A percentile compares a stretch with the other conserved stretches of the same genome.
These are phyloP conservation scores for Psilocybe cubensis DNA, from an alignment of 768 basidiomycete species.

Conservation along the genomic window DNA sequence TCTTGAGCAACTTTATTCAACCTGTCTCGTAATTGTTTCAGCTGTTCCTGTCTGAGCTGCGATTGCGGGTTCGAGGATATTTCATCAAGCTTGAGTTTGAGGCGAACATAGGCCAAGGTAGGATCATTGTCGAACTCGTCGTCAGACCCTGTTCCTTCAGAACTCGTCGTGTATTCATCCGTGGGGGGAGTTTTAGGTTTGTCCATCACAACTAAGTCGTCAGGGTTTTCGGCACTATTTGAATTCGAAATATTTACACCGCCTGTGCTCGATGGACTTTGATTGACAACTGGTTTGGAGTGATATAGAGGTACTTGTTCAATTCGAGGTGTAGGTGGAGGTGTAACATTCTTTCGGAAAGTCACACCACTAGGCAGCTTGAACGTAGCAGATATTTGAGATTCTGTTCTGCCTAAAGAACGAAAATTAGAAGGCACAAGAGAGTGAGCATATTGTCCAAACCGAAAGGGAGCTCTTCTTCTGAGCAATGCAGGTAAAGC, in stretches of 20 bases:
- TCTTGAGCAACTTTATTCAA: slow-evolving; percentile 52
- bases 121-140: slow-evolving; percentile 52
- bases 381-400: neutral
- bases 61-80: slow-evolving; percentile 39
- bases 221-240: neutral
- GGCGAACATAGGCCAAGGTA: slow-evolving; percentile 60
- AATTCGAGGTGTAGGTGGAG: slow-evolving; percentile 14
- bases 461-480: slow-evolving; percentile 51
- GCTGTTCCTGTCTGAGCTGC: slow-evolving; percentile 30
- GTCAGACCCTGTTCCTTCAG: neutral
- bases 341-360: slow-evolving; percentile 11
- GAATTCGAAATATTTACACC: neutral
- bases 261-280: neutral
- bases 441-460: neutral
- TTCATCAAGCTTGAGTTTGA: slow-evolving; percentile 60
- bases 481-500: slow-evolving; percentile 68
- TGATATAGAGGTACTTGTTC: neutral
- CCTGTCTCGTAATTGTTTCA: slow-evolving; percentile 43
- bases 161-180: neutral
- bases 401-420: slow-evolving; percentile 1
- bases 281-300: neutral
- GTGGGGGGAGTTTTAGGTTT: neutral
- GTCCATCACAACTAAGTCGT: neutral
- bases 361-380: slow-evolving; percentile 16
- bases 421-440: neutral